Percentiles rank a stretch among this genome's conserved stretches.
Evolutionary conservation across 1,139 yeast species (phyloP).

Genomic region (Yarrowia galli): DNA sequence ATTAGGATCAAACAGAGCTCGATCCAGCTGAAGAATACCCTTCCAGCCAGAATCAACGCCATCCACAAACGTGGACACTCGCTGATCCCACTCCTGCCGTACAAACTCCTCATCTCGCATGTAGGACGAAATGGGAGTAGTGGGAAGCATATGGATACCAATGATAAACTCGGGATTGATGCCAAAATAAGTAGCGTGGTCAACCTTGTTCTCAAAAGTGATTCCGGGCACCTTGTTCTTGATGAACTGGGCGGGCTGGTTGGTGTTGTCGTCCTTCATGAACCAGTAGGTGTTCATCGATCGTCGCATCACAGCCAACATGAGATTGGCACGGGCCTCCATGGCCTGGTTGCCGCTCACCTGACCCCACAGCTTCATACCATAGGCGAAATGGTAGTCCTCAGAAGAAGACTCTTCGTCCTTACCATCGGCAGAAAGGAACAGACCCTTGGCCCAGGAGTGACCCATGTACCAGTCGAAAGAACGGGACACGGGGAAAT

Average conservation of each 20-base stretch:
- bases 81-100: conserved; percentile 75
- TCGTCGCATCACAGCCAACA: conserved; percentile 67
- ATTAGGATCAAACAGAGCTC: conserved; percentile 72
- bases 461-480: conserved; percentile 83
- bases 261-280: conserved; percentile 60
- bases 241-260: conserved; percentile 61
- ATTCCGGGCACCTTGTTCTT: conserved; percentile 75
- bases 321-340: conserved; percentile 72
- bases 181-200: conserved; percentile 89
- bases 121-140: conserved; percentile 81
- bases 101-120: conserved; percentile 72
- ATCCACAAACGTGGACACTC: conserved; percentile 58
- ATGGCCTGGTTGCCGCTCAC: conserved; percentile 67
- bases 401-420: conserved; percentile 80
- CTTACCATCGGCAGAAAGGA: conserved; percentile 71
- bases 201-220: conserved; percentile 78
- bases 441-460: conserved; percentile 80
- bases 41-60: conserved; percentile 80
- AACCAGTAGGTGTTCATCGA: conserved; percentile 69
- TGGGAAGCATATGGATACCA: conserved; percentile 91
- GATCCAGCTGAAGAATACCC: conserved; percentile 77
- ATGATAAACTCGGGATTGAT: conserved; percentile 76
- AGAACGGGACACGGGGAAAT: conserved; percentile 73
- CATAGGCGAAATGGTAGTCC: conserved; percentile 72
- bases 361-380: conserved; percentile 76